Conservation (phyloP, 495 filamentous ascomycete genomes). For the Hyaloscypha variabilis region DNA sequence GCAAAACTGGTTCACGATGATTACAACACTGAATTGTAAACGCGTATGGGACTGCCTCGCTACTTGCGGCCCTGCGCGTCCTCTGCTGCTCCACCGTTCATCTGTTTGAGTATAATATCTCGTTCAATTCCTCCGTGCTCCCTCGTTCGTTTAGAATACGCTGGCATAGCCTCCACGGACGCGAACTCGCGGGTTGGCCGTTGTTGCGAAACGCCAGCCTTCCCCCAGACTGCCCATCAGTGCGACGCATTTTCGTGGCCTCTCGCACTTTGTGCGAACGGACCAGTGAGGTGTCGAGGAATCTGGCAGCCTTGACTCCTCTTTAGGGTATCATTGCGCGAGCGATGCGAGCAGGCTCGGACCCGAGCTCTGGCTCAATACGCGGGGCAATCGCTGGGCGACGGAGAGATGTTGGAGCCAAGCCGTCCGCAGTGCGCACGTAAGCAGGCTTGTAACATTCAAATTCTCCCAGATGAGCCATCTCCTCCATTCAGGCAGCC, state of each 20-base stretch:
- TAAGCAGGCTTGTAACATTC: slow-evolving; percentile 1
- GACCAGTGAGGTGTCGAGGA: background rate
- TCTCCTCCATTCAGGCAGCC: slow-evolving; percentile 15
- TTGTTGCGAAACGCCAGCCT: background rate
- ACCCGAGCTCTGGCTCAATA: too few species aligned
- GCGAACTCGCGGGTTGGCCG: slow-evolving; percentile 13
- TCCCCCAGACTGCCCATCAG: background rate
- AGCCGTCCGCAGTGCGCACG: background rate
- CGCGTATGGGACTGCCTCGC: background rate
- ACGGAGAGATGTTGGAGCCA: background rate
- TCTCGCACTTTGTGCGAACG: background rate
- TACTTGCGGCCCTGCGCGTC: background rate
- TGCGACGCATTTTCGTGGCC: background rate
- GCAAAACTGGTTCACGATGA: background rate
- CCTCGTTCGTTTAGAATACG: background rate
- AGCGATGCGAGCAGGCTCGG: too few species aligned
- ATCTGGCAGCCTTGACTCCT: slow-evolving; percentile 19
- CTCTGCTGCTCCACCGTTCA: background rate
- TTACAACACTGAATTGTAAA: background rate
- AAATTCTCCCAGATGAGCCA: background rate
- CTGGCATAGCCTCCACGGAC: slow-evolving; percentile 19
- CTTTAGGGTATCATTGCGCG: slow-evolving; percentile 3
- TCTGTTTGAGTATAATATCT: background rate
- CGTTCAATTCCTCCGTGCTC: background rate
- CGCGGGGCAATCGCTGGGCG: too few species aligned